Conservation (phyloP, 495 filamentous ascomycete genomes). For the Neurospora discreta region DNA sequence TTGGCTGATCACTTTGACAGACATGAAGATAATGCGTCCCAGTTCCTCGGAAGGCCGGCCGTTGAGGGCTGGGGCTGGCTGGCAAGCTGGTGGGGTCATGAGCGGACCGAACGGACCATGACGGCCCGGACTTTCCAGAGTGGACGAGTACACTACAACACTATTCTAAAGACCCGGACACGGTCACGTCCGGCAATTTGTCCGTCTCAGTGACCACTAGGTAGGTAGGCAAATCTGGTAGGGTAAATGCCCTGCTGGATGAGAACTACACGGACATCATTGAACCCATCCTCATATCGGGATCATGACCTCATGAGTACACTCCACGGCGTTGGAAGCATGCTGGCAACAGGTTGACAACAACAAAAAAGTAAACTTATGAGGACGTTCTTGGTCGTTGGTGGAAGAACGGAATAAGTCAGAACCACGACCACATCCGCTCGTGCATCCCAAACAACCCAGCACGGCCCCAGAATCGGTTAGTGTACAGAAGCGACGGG, state of each 20-base stretch:
- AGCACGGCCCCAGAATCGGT: neutral
- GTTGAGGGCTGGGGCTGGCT: neutral
- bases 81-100: neutral
- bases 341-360: neutral
- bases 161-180: neutral
- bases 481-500: neutral
- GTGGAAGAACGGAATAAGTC: neutral
- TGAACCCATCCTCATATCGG: neutral
- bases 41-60: neutral
- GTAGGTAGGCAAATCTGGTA: neutral
- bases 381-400: neutral
- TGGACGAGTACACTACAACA: neutral
- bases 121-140: neutral
- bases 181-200: neutral
- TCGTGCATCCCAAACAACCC: neutral
- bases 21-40: neutral
- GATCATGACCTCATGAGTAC: neutral
- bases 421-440: neutral
- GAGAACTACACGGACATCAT: neutral
- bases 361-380: neutral
- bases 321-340: neutral
- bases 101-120: neutral
- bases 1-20: neutral
- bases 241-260: neutral
- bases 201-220: neutral